Conservation (phyloP, 352 stramenopile species). For the Halophytophthora batemanensis region DNA sequence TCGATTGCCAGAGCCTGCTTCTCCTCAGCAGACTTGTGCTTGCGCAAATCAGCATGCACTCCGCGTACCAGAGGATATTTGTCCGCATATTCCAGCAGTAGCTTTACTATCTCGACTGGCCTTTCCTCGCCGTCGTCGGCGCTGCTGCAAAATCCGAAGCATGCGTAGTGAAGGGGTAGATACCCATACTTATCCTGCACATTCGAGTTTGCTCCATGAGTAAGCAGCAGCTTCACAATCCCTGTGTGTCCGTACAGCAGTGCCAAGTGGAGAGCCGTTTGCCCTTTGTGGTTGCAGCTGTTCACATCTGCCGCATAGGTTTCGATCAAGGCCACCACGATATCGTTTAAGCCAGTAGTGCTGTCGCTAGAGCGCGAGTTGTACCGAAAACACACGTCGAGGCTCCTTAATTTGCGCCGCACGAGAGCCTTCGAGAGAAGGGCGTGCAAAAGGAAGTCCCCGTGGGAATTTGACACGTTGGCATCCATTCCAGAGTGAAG, state of each 20-base stretch:
- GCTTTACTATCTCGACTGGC: slow-evolving; percentile 29
- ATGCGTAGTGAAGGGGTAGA: slow-evolving; percentile 67
- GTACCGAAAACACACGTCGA: slow-evolving; percentile 61
- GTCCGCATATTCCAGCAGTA: slow-evolving; percentile 24
- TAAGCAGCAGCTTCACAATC: slow-evolving; percentile 39
- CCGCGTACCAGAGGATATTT: slow-evolving; percentile 30
- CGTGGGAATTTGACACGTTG: slow-evolving; percentile 56
- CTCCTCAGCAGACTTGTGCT: slow-evolving; percentile 49
- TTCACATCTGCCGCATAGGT: slow-evolving; percentile 40
- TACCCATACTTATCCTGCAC: slow-evolving; percentile 50
- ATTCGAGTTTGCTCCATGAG: slow-evolving; percentile 55
- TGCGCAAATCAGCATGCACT: slow-evolving; percentile 43
- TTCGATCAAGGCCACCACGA: slow-evolving; percentile 34
- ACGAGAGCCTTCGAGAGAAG: slow-evolving; percentile 52
- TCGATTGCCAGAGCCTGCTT: slow-evolving; percentile 62
- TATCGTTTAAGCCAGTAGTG: slow-evolving; percentile 9
- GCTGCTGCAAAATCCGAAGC: slow-evolving; percentile 46
- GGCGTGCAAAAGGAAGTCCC: slow-evolving; percentile 64
- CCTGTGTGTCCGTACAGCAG: slow-evolving; percentile 57
- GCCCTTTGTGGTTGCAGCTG: slow-evolving; percentile 54
- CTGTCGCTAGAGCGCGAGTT: slow-evolving; percentile 32
- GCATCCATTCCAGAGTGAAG: slow-evolving; percentile 42
- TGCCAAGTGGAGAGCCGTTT: slow-evolving; percentile 64
- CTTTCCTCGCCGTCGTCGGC: slow-evolving; percentile 12
- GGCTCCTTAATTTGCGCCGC: slow-evolving; percentile 44